phyloP scores from a whole-genome alignment of 345 rosid genomes.

The Clausena lansium region DNA sequence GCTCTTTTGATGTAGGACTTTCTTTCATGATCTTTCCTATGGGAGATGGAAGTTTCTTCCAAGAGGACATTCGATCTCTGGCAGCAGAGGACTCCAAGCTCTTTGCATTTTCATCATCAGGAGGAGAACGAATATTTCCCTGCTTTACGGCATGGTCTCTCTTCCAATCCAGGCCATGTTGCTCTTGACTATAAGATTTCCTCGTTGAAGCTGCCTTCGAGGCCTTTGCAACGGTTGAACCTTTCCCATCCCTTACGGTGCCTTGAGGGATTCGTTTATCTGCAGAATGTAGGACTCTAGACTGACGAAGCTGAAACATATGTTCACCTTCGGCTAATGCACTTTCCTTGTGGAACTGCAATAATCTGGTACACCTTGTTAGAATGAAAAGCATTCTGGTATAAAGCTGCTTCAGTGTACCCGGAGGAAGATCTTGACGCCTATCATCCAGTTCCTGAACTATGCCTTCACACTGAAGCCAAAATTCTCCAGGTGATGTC shows the following conservation, averaged over 20 bases:
- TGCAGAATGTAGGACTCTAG: conserved; percentile 68
- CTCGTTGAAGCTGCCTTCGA: conserved; percentile 53
- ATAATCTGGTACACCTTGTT: conserved; percentile 92
- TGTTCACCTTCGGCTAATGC: conserved; percentile 80
- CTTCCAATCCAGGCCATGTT: conserved; percentile 70
- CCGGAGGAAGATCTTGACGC: conserved; percentile 96
- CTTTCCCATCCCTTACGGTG: conserved; percentile 54
- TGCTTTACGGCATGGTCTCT: conserved; percentile 45
- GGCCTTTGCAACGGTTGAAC: conserved; percentile 57
- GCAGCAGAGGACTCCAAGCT: conserved; percentile 59
- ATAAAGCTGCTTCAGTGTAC: conserved; percentile 88
- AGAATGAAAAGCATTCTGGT: conserved; percentile 98
- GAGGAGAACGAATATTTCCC: conserved; percentile 40
- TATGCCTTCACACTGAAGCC: conserved; percentile 99
- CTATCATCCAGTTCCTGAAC: conserved; percentile 98
- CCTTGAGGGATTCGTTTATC: conserved; percentile 63
- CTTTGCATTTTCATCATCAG: conserved; percentile 42
- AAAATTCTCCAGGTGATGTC: conserved; percentile 91
- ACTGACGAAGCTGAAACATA: conserved; percentile 69
- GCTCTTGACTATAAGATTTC: conserved; percentile 97
- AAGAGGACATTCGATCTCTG: conserved; percentile 80
- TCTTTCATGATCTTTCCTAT: conserved; percentile 55
- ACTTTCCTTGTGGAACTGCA: conserved; percentile 99
- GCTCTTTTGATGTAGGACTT: conserved; percentile 50
- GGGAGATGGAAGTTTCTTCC: conserved; percentile 93